Evolutionary conservation across 2,329 filamentous ascomycete species (phyloP).

Genomic region (Drechmeria coniospora): DNA sequence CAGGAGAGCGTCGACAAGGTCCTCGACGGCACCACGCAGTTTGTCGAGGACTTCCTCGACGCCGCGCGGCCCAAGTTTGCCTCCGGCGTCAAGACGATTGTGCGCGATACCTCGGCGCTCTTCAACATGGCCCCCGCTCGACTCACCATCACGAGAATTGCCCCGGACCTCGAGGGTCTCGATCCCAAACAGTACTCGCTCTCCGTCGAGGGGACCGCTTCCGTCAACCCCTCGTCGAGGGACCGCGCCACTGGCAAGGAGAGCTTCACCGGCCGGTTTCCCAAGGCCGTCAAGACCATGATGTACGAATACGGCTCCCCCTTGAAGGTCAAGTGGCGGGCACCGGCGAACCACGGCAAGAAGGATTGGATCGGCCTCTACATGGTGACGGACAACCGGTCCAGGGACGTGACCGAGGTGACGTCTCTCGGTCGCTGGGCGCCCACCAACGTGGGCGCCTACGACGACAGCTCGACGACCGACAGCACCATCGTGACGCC

Average conservation of each 20-base stretch:
- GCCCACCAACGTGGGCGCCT: slow-evolving; percentile 60
- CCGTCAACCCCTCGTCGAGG: slow-evolving; percentile 29
- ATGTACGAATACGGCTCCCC: slow-evolving; percentile 81
- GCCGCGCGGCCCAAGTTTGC: slow-evolving; percentile 72
- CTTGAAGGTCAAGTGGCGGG: slow-evolving; percentile 80
- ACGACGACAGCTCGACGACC: slow-evolving; percentile 57
- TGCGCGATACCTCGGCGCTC: slow-evolving; percentile 72
- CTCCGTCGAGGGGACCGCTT: slow-evolving; percentile 51
- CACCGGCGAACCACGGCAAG: slow-evolving; percentile 72
- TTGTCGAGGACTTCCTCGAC: slow-evolving; percentile 83
- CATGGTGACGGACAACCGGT: slow-evolving; percentile 86
- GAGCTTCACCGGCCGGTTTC: slow-evolving; percentile 51
- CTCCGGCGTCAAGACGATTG: slow-evolving; percentile 70
- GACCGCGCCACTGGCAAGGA: slow-evolving; percentile 59
- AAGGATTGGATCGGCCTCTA: slow-evolving; percentile 95
- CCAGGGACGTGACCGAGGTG: slow-evolving; percentile 68
- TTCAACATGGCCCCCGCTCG: slow-evolving; percentile 83
- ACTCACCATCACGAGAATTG: slow-evolving; percentile 65
- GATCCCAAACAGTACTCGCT: slow-evolving; percentile 71
- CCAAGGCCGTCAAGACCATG: slow-evolving; percentile 57
- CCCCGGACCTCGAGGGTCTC: slow-evolving; percentile 65
- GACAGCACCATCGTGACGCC: slow-evolving; percentile 62
- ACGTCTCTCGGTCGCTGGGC: slow-evolving; percentile 82
- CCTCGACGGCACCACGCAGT: slow-evolving; percentile 71
- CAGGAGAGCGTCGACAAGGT: slow-evolving; percentile 79